Evolutionary conservation across 306 rosid genomes (phyloP), one percentile per base, ranked within the genome.

Genomic region (Alnus rubra): DNA sequence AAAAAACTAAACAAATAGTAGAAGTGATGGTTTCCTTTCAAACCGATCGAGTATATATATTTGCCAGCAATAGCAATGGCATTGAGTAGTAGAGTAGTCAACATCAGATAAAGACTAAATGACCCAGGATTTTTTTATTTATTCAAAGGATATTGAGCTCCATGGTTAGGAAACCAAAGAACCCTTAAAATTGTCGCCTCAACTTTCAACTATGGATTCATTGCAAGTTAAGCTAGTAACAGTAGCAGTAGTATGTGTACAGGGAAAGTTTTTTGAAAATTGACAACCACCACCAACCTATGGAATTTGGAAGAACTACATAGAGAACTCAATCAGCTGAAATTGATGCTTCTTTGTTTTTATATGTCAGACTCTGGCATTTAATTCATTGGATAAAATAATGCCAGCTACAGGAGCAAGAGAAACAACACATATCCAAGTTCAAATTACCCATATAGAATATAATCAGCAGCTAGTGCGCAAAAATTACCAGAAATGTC

Each of bases 401-500:
- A 64, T 64, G 45, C n/a, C 47, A 37, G 48, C 37, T 1, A 31
- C 19, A 12, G 9, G 11, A 33, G 42, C 23, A 49, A 56, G 9
- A 55, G 60, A 74, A 52, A 28, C 73, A 76, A 37, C 58, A 64
- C 39, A 44, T 23, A 48, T 82, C 9, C 65, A 76, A 55, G 67
- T 74, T 16, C 64, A 60, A 33, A 78, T 45, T 23, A 28, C 73
- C 69, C 64, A 78, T 42, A 49, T 37, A 76, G 71, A 69, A 75
- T 23, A 58, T 35, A 79, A 56, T 77, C 35, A 70, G 74, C 48
- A 49, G 82, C 55, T 50, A 47, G 74, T 64, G 72, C 16, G 42
- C 69, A 71, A 69, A 55, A 2, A 60, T 82, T 91, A 95, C 99
- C 96, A 90, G 51, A 87, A 93, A 93, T 70, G 94, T 90, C 73